Evolutionary conservation across 139 green algal species (phyloP).

Genomic region (Ostreobium quekettii): DNA sequence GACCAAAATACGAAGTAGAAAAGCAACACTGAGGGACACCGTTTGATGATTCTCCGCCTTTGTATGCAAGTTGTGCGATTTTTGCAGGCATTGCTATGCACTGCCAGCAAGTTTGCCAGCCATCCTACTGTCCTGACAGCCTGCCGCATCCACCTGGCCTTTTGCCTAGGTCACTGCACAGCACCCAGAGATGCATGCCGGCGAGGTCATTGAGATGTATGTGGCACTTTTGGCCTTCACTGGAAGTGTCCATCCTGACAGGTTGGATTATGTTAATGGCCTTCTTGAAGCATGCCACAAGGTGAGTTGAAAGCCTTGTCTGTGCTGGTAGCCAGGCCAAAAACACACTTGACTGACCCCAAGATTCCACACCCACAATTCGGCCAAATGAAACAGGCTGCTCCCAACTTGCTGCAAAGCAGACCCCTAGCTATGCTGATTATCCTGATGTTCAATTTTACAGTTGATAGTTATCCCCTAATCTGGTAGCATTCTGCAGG

Average conservation of each 20-base stretch:
- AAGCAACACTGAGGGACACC: background rate
- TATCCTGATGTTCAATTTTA: no score
- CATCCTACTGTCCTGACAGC: background rate
- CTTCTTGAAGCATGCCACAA: constrained; percentile 47
- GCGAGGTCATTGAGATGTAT: constrained; percentile 72
- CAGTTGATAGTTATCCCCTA: no score
- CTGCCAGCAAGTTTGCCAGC: background rate
- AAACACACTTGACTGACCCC: no score
- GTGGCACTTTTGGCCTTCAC: constrained; percentile 75
- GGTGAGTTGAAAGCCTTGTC: constrained; percentile 17
- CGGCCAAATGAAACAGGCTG: no score
- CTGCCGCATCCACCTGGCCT: background rate
- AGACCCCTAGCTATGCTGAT: no score
- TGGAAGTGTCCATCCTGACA: constrained; percentile 50
- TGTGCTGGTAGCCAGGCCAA: no score
- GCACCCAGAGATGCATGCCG: constrained; percentile 53
- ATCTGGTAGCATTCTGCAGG: no score
- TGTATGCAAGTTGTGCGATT: background rate
- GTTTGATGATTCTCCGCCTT: background rate
- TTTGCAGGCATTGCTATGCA: background rate
- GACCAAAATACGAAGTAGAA: no score
- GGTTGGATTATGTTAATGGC: constrained; percentile 58
- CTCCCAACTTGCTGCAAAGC: no score
- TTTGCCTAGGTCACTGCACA: constrained; percentile 32
- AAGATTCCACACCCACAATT: no score